Base-by-base conservation (phyloP, 768 basidiomycete species). In the Hygrocybe punicea region DNA sequence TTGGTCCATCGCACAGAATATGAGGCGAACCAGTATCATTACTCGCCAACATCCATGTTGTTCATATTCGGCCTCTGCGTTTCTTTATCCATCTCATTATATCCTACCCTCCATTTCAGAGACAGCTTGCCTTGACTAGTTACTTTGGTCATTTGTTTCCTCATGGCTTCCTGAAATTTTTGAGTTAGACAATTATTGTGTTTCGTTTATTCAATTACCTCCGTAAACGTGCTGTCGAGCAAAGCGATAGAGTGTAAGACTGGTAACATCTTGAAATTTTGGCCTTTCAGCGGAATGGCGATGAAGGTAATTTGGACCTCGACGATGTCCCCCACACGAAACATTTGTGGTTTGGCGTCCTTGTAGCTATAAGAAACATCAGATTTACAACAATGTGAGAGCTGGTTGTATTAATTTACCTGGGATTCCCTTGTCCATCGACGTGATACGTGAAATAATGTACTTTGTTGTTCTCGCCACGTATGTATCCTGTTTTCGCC, bases 291-390 rank as follows among this genome's bases (percentile, higher is more conserved):
- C 1, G 56, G 61, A 23, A 62, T 33, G 14, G 53, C 54, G 4
- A 59, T 48, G 35, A 62, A 57, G 4, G 58, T 55, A 3, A 60
- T 47, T 34, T 60, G 60, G 23, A 46, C 29, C 40, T 62, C 59
- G 9, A 62, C 53, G n/a, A 62, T 58, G 40, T 62, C 56, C 8
- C 61, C 59, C 19, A 62, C 51, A 10, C 61, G 34, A 40, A 60
- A 62, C 2, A 45, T 24, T 11, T 60, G 56, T 17, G 46, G 56
- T 23, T 17, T 39, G 10, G 42, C 40, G 25, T 23, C 21, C 13
- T 21, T 23, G 39, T 10, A 42, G 11, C 19, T 25, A 42, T 19
- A 29, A 29, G 29, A 29, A 29, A 29, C 29, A 42, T 42, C 40
- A 16, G 14, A 14, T 16, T 14, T 19, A 42, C 19, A 14, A 16